Conservation (phyloP, 495 filamentous ascomycete species). For the Penicilliopsis zonata region DNA sequence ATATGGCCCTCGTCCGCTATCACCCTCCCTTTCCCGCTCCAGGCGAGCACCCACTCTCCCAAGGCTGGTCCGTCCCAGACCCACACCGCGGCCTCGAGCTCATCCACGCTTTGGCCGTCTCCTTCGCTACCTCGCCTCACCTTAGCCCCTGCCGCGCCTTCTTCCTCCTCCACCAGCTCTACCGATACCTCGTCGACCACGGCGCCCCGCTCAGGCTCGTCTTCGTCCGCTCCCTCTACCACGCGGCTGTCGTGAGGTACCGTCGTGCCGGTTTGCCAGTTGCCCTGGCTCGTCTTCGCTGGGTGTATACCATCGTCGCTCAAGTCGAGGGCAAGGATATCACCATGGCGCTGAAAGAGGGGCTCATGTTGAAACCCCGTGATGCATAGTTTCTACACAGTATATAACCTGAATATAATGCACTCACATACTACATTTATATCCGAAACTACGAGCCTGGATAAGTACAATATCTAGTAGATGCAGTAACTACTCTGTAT, state of each 20-base stretch:
- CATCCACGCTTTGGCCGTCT: constrained; percentile 26
- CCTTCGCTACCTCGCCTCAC: constrained; percentile 18
- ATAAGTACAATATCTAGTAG: too few species aligned
- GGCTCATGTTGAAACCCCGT: too few species aligned
- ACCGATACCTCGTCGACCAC: constrained; percentile 21
- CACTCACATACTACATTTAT: too few species aligned
- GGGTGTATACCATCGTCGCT: constrained; percentile 22
- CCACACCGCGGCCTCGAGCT: constrained; percentile 25
- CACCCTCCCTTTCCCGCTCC: constrained; percentile 12
- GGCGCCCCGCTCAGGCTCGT: constrained; percentile 25
- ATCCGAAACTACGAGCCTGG: too few species aligned
- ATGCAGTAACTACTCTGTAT: too few species aligned
- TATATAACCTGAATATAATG: too few species aligned
- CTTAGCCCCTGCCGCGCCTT: constrained; percentile 25
- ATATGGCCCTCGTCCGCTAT: constrained; percentile 20
- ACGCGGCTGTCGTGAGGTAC: constrained; percentile 32
- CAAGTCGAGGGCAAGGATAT: constrained; percentile 23
- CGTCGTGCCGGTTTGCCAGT: constrained; percentile 19
- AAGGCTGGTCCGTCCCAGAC: constrained; percentile 19
- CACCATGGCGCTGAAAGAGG: constrained; percentile 15
- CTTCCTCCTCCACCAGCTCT: constrained; percentile 27
- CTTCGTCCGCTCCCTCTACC: constrained; percentile 32
- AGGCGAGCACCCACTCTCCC: too few species aligned
- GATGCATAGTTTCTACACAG: too few species aligned
- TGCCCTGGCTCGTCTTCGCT: constrained; percentile 16